Percentiles rank a stretch among this genome's conserved stretches.
These are phyloP conservation scores for Lipomyces anomalus DNA, from an alignment of 805 yeast genomes.

Conservation along the genomic window DNA sequence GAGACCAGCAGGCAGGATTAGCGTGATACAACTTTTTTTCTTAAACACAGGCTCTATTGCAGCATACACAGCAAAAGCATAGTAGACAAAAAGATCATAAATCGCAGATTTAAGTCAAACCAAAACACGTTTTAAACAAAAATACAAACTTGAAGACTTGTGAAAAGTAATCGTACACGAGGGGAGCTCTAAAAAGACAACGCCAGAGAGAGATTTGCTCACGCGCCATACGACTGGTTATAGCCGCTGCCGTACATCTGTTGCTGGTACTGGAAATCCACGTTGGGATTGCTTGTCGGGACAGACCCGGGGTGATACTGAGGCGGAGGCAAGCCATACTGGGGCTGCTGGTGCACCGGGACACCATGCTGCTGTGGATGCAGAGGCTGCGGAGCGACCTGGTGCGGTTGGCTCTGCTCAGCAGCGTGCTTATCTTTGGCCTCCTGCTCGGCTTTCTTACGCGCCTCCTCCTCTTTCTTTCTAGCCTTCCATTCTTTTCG, in stretches of 20 bases:
- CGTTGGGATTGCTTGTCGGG: not conserved
- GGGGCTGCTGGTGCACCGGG: slow-evolving; percentile 6
- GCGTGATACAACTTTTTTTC: too few relatives aligned
- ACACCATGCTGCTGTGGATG: slow-evolving; percentile 12
- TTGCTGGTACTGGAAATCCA: not conserved
- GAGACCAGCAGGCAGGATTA: too few relatives aligned
- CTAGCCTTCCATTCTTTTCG: slow-evolving; percentile 41
- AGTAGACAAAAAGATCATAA: too few relatives aligned
- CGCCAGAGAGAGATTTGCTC: too few relatives aligned
- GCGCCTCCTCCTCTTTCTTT: slow-evolving; percentile 34
- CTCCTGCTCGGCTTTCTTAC: slow-evolving; percentile 16
- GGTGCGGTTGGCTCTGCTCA: slow-evolving; percentile 10
- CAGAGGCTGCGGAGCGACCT: slow-evolving; percentile 6
- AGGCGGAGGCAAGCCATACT: slow-evolving; percentile 1
- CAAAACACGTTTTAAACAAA: too few relatives aligned
- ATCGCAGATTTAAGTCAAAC: too few relatives aligned
- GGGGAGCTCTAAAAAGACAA: too few relatives aligned
- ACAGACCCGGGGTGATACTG: slow-evolving; percentile 1
- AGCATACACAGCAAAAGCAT: too few relatives aligned
- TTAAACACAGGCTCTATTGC: too few relatives aligned
- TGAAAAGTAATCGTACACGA: too few relatives aligned
- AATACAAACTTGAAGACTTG: too few relatives aligned
- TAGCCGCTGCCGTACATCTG: not conserved
- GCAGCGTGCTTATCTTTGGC: slow-evolving; percentile 1
- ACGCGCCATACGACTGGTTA: not conserved